Percentiles rank a stretch among this genome's conserved stretches.
These are phyloP conservation scores for Erythrobasidium yunnanense DNA, from an alignment of 768 basidiomycete species.

Conservation along the genomic window DNA sequence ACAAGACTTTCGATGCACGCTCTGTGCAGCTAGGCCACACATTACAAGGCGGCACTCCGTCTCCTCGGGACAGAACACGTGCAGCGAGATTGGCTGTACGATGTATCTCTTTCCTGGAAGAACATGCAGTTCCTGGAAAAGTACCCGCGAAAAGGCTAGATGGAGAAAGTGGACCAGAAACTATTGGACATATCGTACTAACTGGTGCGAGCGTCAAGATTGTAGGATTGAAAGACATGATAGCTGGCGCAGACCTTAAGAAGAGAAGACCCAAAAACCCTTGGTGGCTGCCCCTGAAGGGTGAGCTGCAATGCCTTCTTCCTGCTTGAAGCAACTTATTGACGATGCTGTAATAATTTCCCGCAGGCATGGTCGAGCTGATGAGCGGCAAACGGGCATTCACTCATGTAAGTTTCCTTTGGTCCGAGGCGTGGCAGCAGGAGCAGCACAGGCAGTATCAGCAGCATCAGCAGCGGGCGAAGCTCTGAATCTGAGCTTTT, in stretches of 20 bases:
- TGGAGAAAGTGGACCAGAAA: neutral
- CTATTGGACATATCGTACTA: conserved; percentile 80
- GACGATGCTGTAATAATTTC: neutral
- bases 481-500: too few relatives aligned
- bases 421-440: neutral
- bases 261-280: conserved; percentile 50
- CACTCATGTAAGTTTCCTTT: conserved; percentile 9
- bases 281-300: conserved; percentile 36
- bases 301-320: neutral
- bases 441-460: too few relatives aligned
- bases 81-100: conserved; percentile 79
- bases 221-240: conserved; percentile 74
- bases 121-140: conserved; percentile 45
- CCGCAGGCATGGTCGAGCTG: conserved; percentile 21
- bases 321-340: neutral
- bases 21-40: conserved; percentile 95
- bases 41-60: conserved; percentile 87
- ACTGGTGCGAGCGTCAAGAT: conserved; percentile 69
- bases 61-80: conserved; percentile 82
- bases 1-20: conserved; percentile 77
- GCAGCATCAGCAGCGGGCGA: too few relatives aligned
- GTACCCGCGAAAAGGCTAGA: neutral
- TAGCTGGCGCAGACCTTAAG: conserved; percentile 77
- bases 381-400: conserved; percentile 21
- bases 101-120: conserved; percentile 89